Percentiles rank a stretch among this genome's conserved stretches.
These are phyloP conservation scores for Kuraishia hungarica DNA, from an alignment of 805 yeast genomes.

Conservation along the genomic window DNA sequence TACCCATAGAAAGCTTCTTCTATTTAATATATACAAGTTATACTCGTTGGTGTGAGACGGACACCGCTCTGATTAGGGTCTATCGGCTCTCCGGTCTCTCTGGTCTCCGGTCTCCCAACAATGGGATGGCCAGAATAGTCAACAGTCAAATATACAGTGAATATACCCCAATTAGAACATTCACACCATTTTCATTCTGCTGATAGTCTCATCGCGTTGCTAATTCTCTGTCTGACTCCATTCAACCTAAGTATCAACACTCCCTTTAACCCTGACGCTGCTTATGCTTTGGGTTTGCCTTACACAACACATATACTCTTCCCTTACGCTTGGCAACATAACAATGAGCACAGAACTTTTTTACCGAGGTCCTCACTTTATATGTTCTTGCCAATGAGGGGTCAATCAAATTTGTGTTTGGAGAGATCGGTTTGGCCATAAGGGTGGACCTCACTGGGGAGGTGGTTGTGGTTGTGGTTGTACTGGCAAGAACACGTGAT, in stretches of 20 bases:
- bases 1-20: not conserved
- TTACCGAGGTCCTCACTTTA: conserved; percentile 88
- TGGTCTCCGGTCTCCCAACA: no score
- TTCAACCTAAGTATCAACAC: no score
- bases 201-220: no score
- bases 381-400: conserved; percentile 47
- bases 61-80: no score
- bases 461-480: not conserved
- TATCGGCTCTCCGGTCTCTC: no score
- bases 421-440: not conserved
- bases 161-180: no score
- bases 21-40: not conserved
- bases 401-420: not conserved
- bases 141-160: no score
- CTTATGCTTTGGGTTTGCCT: conserved; percentile 86
- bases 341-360: conserved; percentile 89
- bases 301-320: conserved; percentile 86
- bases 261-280: conserved; percentile 75
- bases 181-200: no score
- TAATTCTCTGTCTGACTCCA: no score
- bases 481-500: not conserved
- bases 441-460: not conserved
- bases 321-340: conserved; percentile 93
- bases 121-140: no score
- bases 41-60: not conserved